Base-by-base conservation (phyloP, 176 grass and related monocot genomes). In the Ampelocalamus luodianensis region DNA sequence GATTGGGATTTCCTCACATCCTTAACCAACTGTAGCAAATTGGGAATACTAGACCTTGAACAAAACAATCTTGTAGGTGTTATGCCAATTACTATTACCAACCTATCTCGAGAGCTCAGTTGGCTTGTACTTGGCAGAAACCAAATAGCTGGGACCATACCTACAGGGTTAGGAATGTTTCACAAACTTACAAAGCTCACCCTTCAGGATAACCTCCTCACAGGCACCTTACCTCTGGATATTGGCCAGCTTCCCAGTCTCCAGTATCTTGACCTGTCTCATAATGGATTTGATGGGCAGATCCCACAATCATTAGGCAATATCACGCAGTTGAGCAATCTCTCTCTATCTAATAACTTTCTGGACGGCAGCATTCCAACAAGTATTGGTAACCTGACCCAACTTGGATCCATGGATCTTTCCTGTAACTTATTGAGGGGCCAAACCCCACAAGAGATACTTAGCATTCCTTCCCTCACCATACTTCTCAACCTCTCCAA, bases 401-500 rank as follows among this genome's bases (percentile, higher is more conserved):
- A 76, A 18, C 39, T 76, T 23, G 40, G 18, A 14, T 39, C 34
- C 37, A 37, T 76, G 36, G 34, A 58, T 9, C 51, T 58, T 40
- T 58, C 73, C 10, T 8, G 5, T 12, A 76, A 76, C 18, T 29
- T 20, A 4, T 4, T 56, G 34, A 76, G 17, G 23, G 50, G 50
- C 4, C 17, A 8, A 76, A 58, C 40, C 18, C 51, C 73, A 40
- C 32, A 40, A 23, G 51, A 76, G 22, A 59, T 76, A 3, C 12
- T 59, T 10, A 23, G 51, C 20, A 76, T 76, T 39, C 32, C 73
- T 1, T 58, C 73, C 73, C 51, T 76, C 2, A 53, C 34, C 5
- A 2, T 22, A 76, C 39, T n/a, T 12, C 71, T 91, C 53, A 56
- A 70, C 64, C 46, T 91, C 68, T 88, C 82, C 0, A 8, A n/a